Evolutionary conservation across 371 early-diverging fungal genomes (phyloP).

Genomic region (Mucor lusitanicus): DNA sequence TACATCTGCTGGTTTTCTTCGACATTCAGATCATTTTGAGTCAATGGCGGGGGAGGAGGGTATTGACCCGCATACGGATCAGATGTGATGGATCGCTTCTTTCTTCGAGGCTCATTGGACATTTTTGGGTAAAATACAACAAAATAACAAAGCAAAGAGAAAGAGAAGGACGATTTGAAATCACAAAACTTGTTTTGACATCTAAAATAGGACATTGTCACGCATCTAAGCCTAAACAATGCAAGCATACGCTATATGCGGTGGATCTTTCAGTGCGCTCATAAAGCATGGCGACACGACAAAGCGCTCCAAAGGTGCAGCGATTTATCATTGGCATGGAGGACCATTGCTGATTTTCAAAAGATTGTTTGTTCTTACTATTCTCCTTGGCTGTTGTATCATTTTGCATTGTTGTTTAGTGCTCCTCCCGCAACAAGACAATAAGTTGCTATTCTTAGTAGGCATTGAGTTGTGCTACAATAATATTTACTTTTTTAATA

Average conservation of each 20-base stretch:
- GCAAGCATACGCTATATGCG: neutral
- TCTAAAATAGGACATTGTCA: constrained; percentile 17
- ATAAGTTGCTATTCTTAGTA: neutral
- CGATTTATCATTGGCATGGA: neutral
- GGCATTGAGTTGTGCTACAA: constrained; percentile 1
- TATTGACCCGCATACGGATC: constrained; percentile 44
- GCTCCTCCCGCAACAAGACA: neutral
- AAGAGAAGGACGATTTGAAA: neutral
- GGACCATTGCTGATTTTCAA: neutral
- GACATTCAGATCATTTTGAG: neutral
- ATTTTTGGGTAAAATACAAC: constrained; percentile 2
- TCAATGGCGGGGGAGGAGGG: constrained; percentile 29
- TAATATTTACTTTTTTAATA: neutral
- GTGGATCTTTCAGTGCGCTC: neutral
- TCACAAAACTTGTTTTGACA: constrained; percentile 9
- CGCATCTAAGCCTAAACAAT: constrained; percentile 6
- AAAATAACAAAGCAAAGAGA: neutral
- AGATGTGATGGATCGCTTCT: neutral
- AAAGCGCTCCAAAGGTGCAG: neutral
- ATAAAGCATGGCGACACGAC: neutral
- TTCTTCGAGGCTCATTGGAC: neutral
- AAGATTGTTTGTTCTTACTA: neutral
- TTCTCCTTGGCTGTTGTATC: neutral
- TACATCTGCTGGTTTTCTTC: neutral
- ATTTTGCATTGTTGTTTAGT: neutral